Evolutionary conservation across 352 stramenopile genomes (phyloP).

Genomic region (Chrysophaeum taylorii): DNA sequence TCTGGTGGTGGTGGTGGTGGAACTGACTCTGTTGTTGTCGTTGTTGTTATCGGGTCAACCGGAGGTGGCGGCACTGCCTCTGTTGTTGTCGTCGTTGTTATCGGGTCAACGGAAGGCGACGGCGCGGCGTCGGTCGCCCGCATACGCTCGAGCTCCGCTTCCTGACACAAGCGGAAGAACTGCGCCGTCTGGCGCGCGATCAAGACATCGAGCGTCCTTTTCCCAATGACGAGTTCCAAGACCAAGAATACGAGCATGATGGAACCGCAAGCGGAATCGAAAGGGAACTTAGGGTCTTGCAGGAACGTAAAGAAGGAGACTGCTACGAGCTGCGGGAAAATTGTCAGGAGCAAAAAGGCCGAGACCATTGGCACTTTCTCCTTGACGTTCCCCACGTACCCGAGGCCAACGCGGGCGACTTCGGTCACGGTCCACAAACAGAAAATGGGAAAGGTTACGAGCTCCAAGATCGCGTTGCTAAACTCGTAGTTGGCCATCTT

Average conservation of each 20-base stretch:
- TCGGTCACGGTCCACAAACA: not conserved
- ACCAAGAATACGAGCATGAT: constrained; percentile 21
- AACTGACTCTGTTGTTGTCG: no score
- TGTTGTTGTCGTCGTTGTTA: no score
- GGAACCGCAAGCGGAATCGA: constrained; percentile 8
- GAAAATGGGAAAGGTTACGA: not conserved
- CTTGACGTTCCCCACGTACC: constrained; percentile 23
- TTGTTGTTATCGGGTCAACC: no score
- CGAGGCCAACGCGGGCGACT: not conserved
- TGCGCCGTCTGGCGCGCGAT: constrained; percentile 22
- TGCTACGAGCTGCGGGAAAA: constrained; percentile 20
- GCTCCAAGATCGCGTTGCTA: not conserved
- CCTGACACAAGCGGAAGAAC: constrained; percentile 24
- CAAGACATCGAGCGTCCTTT: constrained; percentile 17
- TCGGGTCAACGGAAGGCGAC: no score
- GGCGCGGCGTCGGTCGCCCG: no score
- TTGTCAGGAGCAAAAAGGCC: constrained; percentile 23
- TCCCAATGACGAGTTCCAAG: constrained; percentile 20
- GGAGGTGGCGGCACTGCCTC: no score
- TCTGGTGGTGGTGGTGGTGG: no score
- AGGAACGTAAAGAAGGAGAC: constrained; percentile 11
- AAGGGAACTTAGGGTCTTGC: constrained; percentile 12
- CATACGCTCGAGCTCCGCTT: constrained; percentile 19
- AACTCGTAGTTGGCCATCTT: constrained; percentile 10
- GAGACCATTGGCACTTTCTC: constrained; percentile 24